Evolutionary conservation across 2,329 filamentous ascomycete genomes (phyloP), one percentile per base, ranked within the genome.

Genomic region (Paecilomyces dactylethromorphus): DNA sequence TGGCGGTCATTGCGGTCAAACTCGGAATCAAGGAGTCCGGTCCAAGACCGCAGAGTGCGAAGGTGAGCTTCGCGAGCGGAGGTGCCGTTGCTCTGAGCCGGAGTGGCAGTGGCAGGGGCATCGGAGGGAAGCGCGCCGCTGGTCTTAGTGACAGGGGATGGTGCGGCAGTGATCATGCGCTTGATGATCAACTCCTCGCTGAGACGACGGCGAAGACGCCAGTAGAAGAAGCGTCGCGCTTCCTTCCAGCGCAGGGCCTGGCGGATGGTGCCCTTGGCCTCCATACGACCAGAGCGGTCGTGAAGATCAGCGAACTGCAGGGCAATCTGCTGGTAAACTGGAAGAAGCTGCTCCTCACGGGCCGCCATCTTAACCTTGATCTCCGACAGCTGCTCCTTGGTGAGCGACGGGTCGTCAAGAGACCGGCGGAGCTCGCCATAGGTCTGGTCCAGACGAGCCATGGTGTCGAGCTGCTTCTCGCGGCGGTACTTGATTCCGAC

Each of bases 401-500:
- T 83, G 61, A 95, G 83, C 56, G 80, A 83, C 65, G 84, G 84
- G 70, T 89, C 83, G 59, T 80, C 82, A 56, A 92, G 82, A 75
- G 90, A 84, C 78, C 91, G 90, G 81, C 91, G 92, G 60, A 99
- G 88, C 53, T 86, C 83, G 63, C 86, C 89, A 69, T 99, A 99
- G 52, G 83, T 84, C 1, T 89, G 81, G 72, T 99, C 94, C 65
- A 97, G 84, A 66, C 94, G 92, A 50, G 92, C 88, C 94, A 99
- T 99, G 59, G 93, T 97, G 74, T 95, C 89, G 22, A 99, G 87
- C 80, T 97, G 94, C 81, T 93, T 95, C 70, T 99, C 93, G 76
- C 91, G 93, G 74, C 91, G 90, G 84, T 92, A 99, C 80, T 97
- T 99, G 86, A 99, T 97, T 76, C 92, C 92, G 59, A 99, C 88